Evolutionary conservation across 495 filamentous ascomycete species (phyloP), one percentile per base, ranked within the genome.

Genomic region (Tuber magnatum): DNA sequence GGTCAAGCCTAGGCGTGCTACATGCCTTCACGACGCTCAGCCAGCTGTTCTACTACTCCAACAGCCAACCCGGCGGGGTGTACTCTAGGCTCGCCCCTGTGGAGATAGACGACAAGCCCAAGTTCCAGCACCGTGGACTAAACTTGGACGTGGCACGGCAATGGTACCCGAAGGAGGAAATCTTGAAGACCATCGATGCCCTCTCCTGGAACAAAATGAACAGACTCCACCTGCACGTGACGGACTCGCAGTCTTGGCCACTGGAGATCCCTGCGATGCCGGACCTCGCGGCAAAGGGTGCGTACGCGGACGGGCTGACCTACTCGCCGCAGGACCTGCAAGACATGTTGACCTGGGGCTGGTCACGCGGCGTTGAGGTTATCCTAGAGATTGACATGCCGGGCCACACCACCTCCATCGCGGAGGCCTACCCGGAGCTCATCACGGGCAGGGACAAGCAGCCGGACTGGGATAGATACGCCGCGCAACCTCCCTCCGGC

Each of bases 181-280:
- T 95, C 76, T 83, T 88, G 74, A 87, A 89, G 71, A 91, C 87
- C 48, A 91, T 95, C 78, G 92, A 94, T 76, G 90, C 90, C 41
- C 80, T 92, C 73, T 82, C 89, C 16, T 91, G 86, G 87, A 93
- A 90, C 85, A 94, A 95, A 85, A 86, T 95, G 84, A 94, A 94
- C 83, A 85, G 88, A 10, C 85, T 94, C 65, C 92, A 94, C 83
- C 82, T 94, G 39, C 92, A 95, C 83, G 87, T 90, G 68, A 94
- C 92, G 0, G 92, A 95, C 81, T 88, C 91, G 38, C 92, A 95
- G 81, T 91, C 91, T 12, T 95, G 92, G 92, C 93, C 92, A 4
- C 85, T 95, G 41, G 90, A 91, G 76, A 91, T 94, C 74, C 91
- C 91, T 3, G 80, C 90, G 9, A 81, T 94, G 73, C 92, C 93